Percentiles rank a stretch among this genome's conserved stretches.
phyloP scores from a whole-genome alignment of 805 yeast genomes.

The Lachancea mirantina region DNA sequence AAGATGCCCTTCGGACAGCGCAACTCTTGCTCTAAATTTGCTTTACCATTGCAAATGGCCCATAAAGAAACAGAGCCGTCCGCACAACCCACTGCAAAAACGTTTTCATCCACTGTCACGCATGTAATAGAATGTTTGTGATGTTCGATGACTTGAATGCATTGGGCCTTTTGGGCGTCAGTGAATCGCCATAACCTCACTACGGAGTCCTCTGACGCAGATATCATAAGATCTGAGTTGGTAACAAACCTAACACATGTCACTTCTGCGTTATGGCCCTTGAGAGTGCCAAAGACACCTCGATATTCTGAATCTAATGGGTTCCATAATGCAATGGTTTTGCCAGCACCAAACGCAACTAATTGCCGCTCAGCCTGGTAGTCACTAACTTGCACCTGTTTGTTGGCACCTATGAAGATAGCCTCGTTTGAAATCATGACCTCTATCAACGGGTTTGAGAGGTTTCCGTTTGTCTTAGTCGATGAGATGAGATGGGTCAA shows the following conservation, averaged over 20 bases:
- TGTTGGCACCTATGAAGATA: constrained; percentile 66
- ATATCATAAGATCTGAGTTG: constrained; percentile 39
- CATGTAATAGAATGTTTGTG: constrained; percentile 50
- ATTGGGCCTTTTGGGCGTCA: constrained; percentile 12
- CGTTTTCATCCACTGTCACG: constrained; percentile 36
- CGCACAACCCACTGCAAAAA: constrained; percentile 58
- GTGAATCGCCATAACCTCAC: constrained; percentile 52
- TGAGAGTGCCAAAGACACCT: constrained; percentile 52
- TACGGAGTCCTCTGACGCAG: constrained; percentile 61
- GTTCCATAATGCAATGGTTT: constrained; percentile 61
- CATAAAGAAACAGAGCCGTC: constrained; percentile 53
- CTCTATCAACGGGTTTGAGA: too few species aligned
- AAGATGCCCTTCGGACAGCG: constrained; percentile 19
- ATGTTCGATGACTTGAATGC: constrained; percentile 30
- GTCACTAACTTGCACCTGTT: constrained; percentile 54
- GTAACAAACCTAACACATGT: constrained; percentile 60
- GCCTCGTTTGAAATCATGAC: constrained; percentile 39
- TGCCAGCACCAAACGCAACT: constrained; percentile 69
- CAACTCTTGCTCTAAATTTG: constrained; percentile 23
- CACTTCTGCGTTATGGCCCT: constrained; percentile 54
- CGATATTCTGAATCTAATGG: constrained; percentile 37
- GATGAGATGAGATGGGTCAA: constrained; percentile 3
- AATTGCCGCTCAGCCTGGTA: constrained; percentile 32
- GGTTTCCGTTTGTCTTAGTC: too few species aligned
- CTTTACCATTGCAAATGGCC: constrained; percentile 24